Conservation (phyloP, 1,284 basidiomycete genomes). For the Termitomyces sp. region DNA sequence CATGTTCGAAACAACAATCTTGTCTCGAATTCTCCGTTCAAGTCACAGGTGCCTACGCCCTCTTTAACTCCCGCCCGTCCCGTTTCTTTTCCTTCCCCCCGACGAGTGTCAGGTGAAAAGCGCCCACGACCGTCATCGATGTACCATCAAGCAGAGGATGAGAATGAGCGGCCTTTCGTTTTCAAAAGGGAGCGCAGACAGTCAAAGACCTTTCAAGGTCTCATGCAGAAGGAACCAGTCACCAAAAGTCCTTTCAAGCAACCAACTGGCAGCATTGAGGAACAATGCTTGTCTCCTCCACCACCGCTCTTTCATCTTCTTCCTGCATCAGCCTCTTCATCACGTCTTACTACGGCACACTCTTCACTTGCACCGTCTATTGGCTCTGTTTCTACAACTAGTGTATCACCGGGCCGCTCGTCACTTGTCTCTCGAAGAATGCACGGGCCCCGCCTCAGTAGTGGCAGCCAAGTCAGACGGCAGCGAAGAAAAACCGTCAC, state of each 20-base stretch:
- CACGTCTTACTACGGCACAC: constrained; percentile 18
- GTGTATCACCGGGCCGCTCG: constrained; percentile 59
- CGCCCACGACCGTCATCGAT: constrained; percentile 63
- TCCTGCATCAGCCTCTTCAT: constrained; percentile 19
- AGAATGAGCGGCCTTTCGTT: constrained; percentile 67
- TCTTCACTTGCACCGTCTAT: constrained; percentile 21
- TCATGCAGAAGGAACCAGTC: constrained; percentile 74
- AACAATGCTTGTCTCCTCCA: constrained; percentile 24
- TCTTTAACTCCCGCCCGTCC: constrained; percentile 34
- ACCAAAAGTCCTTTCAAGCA: constrained; percentile 80
- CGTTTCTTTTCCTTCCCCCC: constrained; percentile 36
- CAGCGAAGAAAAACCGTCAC: constrained; percentile 78
- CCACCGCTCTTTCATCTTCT: constrained; percentile 19
- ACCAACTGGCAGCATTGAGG: constrained; percentile 17
- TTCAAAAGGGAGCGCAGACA: constrained; percentile 73
- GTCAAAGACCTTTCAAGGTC: constrained; percentile 69
- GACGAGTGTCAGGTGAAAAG: constrained; percentile 70
- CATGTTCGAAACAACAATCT: constrained; percentile 78
- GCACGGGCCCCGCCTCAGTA: constrained; percentile 68
- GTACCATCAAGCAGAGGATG: constrained; percentile 59
- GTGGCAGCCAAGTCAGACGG: constrained; percentile 44
- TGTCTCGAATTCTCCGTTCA: constrained; percentile 89
- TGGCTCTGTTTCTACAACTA: constrained; percentile 18
- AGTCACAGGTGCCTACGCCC: constrained; percentile 51
- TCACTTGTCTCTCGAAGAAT: constrained; percentile 77